phyloP scores from a whole-genome alignment of 768 basidiomycete genomes.

The Tricholoma bakamatsutake region DNA sequence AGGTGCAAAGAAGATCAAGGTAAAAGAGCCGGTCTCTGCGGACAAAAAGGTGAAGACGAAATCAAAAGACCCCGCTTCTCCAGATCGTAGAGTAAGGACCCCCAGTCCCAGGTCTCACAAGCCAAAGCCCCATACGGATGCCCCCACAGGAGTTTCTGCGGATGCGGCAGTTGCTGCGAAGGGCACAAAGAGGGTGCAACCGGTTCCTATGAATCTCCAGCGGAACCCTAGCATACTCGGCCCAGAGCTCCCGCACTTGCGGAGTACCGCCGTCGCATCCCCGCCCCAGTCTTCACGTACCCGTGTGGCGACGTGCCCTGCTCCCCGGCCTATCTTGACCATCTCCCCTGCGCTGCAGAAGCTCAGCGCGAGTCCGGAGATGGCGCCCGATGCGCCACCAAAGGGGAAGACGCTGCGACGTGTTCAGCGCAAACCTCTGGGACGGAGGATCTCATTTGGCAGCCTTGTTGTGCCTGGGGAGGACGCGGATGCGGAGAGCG shows the following conservation, averaged over 20 bases:
- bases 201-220: constrained; percentile 43
- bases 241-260: constrained; percentile 50
- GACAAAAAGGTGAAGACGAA: constrained; percentile 17
- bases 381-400: constrained; percentile 13
- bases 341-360: background rate
- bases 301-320: constrained; percentile 9
- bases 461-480: constrained; percentile 35
- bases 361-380: constrained; percentile 10
- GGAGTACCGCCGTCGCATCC: background rate
- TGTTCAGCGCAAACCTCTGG: constrained; percentile 41
- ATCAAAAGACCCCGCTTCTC: constrained; percentile 12
- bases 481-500: constrained; percentile 31
- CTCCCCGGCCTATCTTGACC: constrained; percentile 7
- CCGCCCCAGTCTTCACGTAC: constrained; percentile 7
- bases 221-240: constrained; percentile 67
- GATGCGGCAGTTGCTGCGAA: constrained; percentile 2
- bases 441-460: constrained; percentile 63
- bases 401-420: constrained; percentile 44
- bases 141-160: background rate
- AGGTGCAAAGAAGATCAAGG: constrained; percentile 57
- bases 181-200: constrained; percentile 12
- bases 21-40: constrained; percentile 19
- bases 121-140: constrained; percentile 13
- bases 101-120: constrained; percentile 22
- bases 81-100: constrained; percentile 12